Evolutionary conservation across 176 grass and related monocot genomes (phyloP).

Genomic region (Hordeum marinum): DNA sequence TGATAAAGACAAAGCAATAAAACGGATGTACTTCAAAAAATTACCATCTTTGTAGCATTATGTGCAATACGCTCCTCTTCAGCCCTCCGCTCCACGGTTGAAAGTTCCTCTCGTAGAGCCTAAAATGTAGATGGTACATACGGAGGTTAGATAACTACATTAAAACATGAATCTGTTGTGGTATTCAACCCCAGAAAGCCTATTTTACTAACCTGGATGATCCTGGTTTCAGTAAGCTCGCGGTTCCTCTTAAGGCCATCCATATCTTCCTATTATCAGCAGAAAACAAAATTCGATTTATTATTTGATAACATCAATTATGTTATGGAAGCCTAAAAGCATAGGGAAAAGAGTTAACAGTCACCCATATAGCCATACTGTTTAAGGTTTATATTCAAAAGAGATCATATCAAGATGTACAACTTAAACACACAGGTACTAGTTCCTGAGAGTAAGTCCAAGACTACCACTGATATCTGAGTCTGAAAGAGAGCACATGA

Average conservation of each 20-base stretch:
- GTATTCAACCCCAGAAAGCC: background rate
- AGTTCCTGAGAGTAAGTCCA: background rate
- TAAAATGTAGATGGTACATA: slow-evolving; percentile 32
- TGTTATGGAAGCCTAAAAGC: background rate
- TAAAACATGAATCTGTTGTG: slow-evolving; percentile 6
- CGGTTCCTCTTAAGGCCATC: slow-evolving; percentile 69
- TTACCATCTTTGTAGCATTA: slow-evolving; percentile 97
- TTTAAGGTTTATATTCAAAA: slow-evolving; percentile 10
- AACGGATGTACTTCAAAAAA: slow-evolving; percentile 1
- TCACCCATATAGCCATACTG: background rate
- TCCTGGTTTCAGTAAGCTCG: slow-evolving; percentile 94
- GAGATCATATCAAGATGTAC: background rate
- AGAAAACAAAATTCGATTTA: slow-evolving; percentile 15
- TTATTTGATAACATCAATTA: background rate
- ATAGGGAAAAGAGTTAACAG: background rate
- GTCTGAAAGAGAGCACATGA: background rate
- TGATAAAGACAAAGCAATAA: background rate
- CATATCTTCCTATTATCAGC: slow-evolving; percentile 88
- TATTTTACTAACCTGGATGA: slow-evolving; percentile 78
- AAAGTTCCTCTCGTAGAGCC: slow-evolving; percentile 94
- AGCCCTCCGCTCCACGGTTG: slow-evolving; percentile 73
- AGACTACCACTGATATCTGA: slow-evolving; percentile 20
- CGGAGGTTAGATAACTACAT: slow-evolving; percentile 26
- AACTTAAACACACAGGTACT: background rate
- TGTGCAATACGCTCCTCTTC: slow-evolving; percentile 96